Percentiles rank a stretch among this genome's conserved stretches.
phyloP scores from a whole-genome alignment of 176 grass and related monocot genomes.

The Cymbopogon citratus region DNA sequence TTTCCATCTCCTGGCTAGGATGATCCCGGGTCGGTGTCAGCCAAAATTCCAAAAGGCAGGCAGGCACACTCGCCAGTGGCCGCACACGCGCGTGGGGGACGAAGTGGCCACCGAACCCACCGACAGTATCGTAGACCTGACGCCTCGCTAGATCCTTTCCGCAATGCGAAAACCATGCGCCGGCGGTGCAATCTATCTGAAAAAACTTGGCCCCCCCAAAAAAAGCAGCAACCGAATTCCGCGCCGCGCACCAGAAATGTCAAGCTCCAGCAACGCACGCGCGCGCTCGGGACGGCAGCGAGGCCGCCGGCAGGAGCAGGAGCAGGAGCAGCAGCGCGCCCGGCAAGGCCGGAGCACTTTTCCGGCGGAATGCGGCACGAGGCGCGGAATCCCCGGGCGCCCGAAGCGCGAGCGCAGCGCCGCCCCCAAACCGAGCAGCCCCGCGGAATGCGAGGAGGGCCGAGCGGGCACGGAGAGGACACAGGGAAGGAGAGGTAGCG shows the following conservation, averaged over 20 bases:
- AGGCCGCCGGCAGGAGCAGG: background rate
- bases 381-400: background rate
- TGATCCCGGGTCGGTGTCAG: background rate
- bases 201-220: background rate
- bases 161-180: background rate
- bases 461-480: background rate
- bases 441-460: background rate
- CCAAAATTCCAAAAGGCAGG: background rate
- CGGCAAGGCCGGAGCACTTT: too few species aligned
- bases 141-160: conserved; percentile 3
- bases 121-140: background rate
- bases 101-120: background rate
- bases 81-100: background rate
- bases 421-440: background rate
- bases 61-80: background rate
- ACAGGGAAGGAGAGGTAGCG: background rate
- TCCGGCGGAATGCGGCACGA: background rate
- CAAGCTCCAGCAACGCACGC: background rate
- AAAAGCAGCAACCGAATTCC: background rate
- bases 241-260: background rate
- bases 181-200: background rate
- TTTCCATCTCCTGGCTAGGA: background rate
- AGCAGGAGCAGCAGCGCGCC: too few species aligned
- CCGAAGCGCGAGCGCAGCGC: background rate
- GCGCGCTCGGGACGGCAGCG: background rate